Base-by-base conservation (phyloP, 805 yeast genomes). In the Candida ponderosae region DNA sequence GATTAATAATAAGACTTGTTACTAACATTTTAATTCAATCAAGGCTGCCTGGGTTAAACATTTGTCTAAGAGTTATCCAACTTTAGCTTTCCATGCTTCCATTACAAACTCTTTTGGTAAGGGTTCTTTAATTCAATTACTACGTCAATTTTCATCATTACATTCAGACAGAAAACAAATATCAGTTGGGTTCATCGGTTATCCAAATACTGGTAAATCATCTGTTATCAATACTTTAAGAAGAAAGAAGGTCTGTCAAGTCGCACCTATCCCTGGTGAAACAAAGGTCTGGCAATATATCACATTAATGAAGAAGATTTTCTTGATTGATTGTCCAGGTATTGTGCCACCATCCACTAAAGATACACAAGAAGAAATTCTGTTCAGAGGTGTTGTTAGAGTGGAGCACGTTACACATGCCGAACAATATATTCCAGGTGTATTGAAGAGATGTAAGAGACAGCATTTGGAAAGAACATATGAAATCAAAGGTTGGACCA, bases 31-130 rank as follows among this genome's bases (percentile, higher is more conserved):
- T 34, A 36, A 35, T 60, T 11, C 13, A 24, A 11, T 24, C 6
- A 6, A 89, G 97, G 97, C 97, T 60, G 96, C 97, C 31, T 90
- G 98, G 98, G 96, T 93, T 32, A 93, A 90, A 61, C 90, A 83
- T 60, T 69, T 90, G 44, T 88, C 97, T 4, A 89, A 85, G 53
- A 83, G 78, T 38, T 86, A 76, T 58, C 98, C 98, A 35, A 93
- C 98, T 2, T 68, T 90, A 50, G 98, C 98, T 42, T 90, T 93
- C 70, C 98, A 90, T 61, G 97, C 98, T 1, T 88, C 97, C 2
- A 90, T 90, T 51, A 90, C 94, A 45, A 90, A 90, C 62, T 89
- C 98, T 1, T 90, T 90, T 57, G 98, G 98, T 66, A 90, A 90
- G 59, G 98, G 98, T 50, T 85, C 96, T 21, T 70, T 90, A 54